phyloP scores from a whole-genome alignment of 2,329 filamentous ascomycete species.

The Pseudogymnoascus sp. region DNA sequence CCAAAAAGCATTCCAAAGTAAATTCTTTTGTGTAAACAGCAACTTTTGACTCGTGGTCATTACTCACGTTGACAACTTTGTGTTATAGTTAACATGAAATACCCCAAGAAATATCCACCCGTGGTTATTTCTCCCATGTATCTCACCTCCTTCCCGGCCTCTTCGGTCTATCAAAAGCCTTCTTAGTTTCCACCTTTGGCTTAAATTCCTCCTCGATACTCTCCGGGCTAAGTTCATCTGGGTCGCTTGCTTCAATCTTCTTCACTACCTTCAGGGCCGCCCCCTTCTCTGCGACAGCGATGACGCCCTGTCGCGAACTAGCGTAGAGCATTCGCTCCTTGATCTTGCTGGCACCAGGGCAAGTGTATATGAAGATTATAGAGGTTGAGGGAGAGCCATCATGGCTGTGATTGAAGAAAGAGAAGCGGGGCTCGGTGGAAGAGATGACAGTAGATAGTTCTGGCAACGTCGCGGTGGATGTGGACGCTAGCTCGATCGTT shows the following conservation, averaged over 20 bases:
- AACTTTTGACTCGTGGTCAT: background rate
- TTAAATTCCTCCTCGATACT: conserved; percentile 59
- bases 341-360: conserved; percentile 63
- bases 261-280: conserved; percentile 60
- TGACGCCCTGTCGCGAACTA: conserved; percentile 57
- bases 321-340: conserved; percentile 84
- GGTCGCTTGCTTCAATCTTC: conserved; percentile 61
- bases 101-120: background rate
- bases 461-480: conserved; percentile 44
- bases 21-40: background rate
- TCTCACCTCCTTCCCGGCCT: conserved; percentile 50
- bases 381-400: conserved; percentile 47
- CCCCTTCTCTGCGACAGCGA: conserved; percentile 57
- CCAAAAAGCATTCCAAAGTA: background rate
- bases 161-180: conserved; percentile 70
- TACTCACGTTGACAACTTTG: background rate
- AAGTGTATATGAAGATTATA: conserved; percentile 76
- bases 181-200: conserved; percentile 56
- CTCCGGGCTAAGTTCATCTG: conserved; percentile 62
- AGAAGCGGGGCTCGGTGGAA: conserved; percentile 62
- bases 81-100: background rate
- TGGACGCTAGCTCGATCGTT: conserved; percentile 55
- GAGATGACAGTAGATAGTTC: conserved; percentile 56
- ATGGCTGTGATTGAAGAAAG: conserved; percentile 64
- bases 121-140: background rate